Evolutionary conservation across 495 filamentous ascomycete species (phyloP).

Genomic region (Sporormia fimetaria): DNA sequence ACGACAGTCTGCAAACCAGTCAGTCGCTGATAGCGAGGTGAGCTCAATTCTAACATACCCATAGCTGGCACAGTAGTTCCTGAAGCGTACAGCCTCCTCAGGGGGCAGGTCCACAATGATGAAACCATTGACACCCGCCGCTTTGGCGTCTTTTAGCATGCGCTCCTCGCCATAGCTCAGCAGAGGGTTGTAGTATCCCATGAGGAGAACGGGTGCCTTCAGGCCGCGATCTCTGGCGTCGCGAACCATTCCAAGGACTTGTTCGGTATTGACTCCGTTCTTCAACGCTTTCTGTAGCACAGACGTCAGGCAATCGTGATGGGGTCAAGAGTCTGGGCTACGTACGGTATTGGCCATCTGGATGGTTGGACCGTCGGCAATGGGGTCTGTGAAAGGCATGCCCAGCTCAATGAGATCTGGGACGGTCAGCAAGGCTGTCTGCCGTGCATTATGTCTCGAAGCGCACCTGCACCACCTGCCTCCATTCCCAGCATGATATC

Average conservation of each 20-base stretch:
- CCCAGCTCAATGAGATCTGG: slow-evolving; percentile 74
- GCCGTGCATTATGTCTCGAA: background rate
- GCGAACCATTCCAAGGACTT: slow-evolving; percentile 67
- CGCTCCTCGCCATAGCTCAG: slow-evolving; percentile 85
- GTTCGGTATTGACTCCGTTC: slow-evolving; percentile 75
- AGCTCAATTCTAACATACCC: slow-evolving; percentile 1
- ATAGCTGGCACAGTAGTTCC: slow-evolving; percentile 60
- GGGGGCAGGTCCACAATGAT: slow-evolving; percentile 95
- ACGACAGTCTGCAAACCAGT: slow-evolving; percentile 54
- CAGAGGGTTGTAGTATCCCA: slow-evolving; percentile 98
- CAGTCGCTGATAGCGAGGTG: background rate
- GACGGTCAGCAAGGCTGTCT: slow-evolving; percentile 21
- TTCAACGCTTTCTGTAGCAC: slow-evolving; percentile 51
- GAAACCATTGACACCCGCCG: slow-evolving; percentile 87
- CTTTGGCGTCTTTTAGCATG: slow-evolving; percentile 73
- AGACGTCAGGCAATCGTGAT: slow-evolving; percentile 10
- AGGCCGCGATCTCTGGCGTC: slow-evolving; percentile 65
- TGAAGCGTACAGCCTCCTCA: slow-evolving; percentile 89
- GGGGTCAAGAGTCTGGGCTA: slow-evolving; percentile 25
- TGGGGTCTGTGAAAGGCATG: slow-evolving; percentile 94
- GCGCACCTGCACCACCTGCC: slow-evolving; percentile 78
- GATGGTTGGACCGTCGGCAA: slow-evolving; percentile 90
- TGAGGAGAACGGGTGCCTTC: slow-evolving; percentile 72
- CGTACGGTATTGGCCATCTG: slow-evolving; percentile 46
- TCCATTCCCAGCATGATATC: slow-evolving; percentile 82